phyloP scores from a whole-genome alignment of 148 eudicot species.

The Talinum fruticosum region DNA sequence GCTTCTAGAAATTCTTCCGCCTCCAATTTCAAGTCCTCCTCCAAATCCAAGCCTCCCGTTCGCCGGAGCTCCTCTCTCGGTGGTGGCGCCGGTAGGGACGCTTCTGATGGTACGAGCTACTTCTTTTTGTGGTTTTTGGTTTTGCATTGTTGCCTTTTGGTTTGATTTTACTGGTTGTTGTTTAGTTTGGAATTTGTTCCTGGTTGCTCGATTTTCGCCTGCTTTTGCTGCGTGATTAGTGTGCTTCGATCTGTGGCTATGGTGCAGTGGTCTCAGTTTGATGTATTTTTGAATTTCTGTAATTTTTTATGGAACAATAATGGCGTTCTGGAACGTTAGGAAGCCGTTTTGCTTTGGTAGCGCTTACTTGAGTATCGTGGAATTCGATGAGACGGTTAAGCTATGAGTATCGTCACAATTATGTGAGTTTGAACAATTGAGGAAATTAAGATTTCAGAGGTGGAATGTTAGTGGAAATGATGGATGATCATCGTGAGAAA shows the following conservation, averaged over 20 bases:
- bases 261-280: neutral
- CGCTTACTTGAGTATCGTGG: no score
- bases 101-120: constrained; percentile 22
- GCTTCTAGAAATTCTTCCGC: constrained; percentile 27
- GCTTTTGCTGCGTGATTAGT: neutral
- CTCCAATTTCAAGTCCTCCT: constrained; percentile 45
- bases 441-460: neutral
- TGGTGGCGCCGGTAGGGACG: constrained; percentile 30
- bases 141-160: neutral
- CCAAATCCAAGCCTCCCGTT: constrained; percentile 55
- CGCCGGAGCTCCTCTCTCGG: constrained; percentile 61
- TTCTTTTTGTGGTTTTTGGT: neutral
- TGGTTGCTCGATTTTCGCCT: no score
- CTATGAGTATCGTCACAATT: neutral
- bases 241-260: neutral
- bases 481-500: neutral
- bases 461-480: neutral
- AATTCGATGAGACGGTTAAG: neutral
- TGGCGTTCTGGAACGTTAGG: neutral
- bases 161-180: neutral
- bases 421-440: neutral
- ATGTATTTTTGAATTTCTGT: neutral
- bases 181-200: neutral
- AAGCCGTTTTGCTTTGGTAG: no score
- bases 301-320: neutral